A percentile compares a stretch with the other conserved stretches of the same genome.
These are phyloP conservation scores for Canariomyces notabilis DNA, from an alignment of 2,329 filamentous ascomycete species.

Conservation along the genomic window DNA sequence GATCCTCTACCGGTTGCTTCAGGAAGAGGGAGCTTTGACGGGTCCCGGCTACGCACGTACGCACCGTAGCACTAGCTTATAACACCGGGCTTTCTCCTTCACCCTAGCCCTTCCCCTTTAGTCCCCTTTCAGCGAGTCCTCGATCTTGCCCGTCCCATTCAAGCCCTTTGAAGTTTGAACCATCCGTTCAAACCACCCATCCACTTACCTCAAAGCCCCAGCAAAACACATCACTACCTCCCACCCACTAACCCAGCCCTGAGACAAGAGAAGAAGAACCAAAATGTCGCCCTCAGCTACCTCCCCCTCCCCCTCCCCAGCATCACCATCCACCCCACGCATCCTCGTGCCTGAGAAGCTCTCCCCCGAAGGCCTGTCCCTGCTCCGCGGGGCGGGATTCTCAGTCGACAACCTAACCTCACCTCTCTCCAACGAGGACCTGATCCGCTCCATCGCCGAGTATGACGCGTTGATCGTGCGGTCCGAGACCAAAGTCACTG, in stretches of 20 bases:
- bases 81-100: too few species aligned
- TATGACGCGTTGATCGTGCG: conserved; percentile 76
- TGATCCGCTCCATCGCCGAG: conserved; percentile 62
- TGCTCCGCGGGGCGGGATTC: conserved; percentile 57
- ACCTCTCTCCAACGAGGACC: too few species aligned
- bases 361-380: conserved; percentile 68
- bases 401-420: conserved; percentile 60
- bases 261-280: background rate
- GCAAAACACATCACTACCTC: background rate
- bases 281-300: conserved; percentile 29
- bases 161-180: too few species aligned
- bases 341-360: conserved; percentile 77
- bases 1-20: background rate
- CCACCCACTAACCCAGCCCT: background rate
- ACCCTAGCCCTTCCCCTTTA: too few species aligned
- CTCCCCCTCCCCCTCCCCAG: conserved; percentile 18
- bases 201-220: too few species aligned
- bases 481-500: conserved; percentile 76
- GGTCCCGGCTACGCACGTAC: too few species aligned
- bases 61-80: too few species aligned
- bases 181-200: too few species aligned
- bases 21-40: too few species aligned
- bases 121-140: too few species aligned
- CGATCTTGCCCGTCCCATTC: too few species aligned
- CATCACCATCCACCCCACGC: conserved; percentile 28